Evolutionary conservation across 1,139 yeast genomes (phyloP).

Genomic region (Kodamaea suecica): DNA sequence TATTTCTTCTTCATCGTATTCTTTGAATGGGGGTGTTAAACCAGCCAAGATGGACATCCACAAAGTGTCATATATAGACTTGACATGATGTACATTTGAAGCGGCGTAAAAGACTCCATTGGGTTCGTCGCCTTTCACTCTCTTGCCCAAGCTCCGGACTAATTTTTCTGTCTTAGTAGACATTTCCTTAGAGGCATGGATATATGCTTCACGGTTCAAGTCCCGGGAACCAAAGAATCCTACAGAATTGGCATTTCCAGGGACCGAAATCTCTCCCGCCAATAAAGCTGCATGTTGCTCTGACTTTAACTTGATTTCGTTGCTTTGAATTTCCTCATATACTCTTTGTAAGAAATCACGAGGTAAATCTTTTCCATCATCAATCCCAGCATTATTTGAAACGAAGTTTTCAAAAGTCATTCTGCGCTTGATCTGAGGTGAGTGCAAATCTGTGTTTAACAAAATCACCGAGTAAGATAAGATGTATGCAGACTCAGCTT

Average conservation of each 20-base stretch:
- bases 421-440: conserved; percentile 76
- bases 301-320: conserved; percentile 87
- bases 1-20: conserved; percentile 75
- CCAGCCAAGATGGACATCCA: conserved; percentile 99
- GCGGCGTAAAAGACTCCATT: conserved; percentile 44
- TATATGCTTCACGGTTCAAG: conserved; percentile 78
- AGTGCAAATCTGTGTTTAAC: conserved; percentile 92
- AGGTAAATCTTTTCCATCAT: conserved; percentile 85
- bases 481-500: conserved; percentile 92
- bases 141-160: conserved; percentile 66
- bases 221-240: conserved; percentile 78
- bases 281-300: conserved; percentile 93
- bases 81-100: conserved; percentile 85
- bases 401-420: conserved; percentile 89
- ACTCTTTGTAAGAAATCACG: conserved; percentile 65
- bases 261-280: conserved; percentile 53
- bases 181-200: conserved; percentile 90
- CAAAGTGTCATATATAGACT: conserved; percentile 85
- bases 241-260: conserved; percentile 33
- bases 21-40: conserved; percentile 88
- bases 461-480: conserved; percentile 89
- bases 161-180: conserved; percentile 84
- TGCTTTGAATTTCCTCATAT: conserved; percentile 69
- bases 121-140: conserved; percentile 30
- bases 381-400: conserved; percentile 86